Evolutionary conservation across 768 basidiomycete species (phyloP).

Genomic region (Fistulinella prunicolor): DNA sequence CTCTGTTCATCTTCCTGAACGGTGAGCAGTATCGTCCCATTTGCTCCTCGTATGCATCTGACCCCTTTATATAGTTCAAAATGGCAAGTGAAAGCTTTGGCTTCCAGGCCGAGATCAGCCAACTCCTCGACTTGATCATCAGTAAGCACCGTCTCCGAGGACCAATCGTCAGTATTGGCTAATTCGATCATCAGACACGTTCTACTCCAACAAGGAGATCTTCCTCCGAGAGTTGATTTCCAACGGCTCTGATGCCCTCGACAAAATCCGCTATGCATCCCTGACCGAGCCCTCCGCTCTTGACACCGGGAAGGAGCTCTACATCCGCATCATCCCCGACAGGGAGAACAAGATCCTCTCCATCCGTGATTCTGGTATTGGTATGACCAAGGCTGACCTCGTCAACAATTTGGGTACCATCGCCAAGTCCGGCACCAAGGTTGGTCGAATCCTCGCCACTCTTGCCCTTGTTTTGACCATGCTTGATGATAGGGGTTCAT

Average conservation of each 20-base stretch:
- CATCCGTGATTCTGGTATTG: slow-evolving; percentile 95
- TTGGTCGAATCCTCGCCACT: slow-evolving; percentile 26
- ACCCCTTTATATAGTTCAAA: slow-evolving; percentile 25
- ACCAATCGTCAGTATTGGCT: not conserved
- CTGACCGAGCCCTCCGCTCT: slow-evolving; percentile 90
- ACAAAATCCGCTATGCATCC: slow-evolving; percentile 97
- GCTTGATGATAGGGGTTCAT: slow-evolving; percentile 78
- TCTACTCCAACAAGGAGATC: slow-evolving; percentile 99
- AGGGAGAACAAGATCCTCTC: slow-evolving; percentile 90
- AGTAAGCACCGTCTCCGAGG: slow-evolving; percentile 50
- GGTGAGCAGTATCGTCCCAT: slow-evolving; percentile 9
- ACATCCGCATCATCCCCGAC: slow-evolving; percentile 92
- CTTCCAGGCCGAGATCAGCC: slow-evolving; percentile 99
- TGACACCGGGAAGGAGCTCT: slow-evolving; percentile 88
- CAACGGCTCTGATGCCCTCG: slow-evolving; percentile 96
- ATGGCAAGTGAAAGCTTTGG: slow-evolving; percentile 88
- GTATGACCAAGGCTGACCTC: slow-evolving; percentile 99
- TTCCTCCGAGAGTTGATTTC: slow-evolving; percentile 99
- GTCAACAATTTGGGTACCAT: slow-evolving; percentile 99
- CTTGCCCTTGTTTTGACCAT: slow-evolving; percentile 7
- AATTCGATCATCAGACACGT: slow-evolving; percentile 65
- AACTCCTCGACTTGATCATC: slow-evolving; percentile 98
- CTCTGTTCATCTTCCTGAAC: slow-evolving; percentile 8
- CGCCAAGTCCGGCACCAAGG: slow-evolving; percentile 93
- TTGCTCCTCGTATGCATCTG: not conserved